Percentiles rank a stretch among this genome's conserved stretches.
Conservation (phyloP, 2,329 filamentous ascomycete genomes). For the Talaromyces sp. region DNA sequence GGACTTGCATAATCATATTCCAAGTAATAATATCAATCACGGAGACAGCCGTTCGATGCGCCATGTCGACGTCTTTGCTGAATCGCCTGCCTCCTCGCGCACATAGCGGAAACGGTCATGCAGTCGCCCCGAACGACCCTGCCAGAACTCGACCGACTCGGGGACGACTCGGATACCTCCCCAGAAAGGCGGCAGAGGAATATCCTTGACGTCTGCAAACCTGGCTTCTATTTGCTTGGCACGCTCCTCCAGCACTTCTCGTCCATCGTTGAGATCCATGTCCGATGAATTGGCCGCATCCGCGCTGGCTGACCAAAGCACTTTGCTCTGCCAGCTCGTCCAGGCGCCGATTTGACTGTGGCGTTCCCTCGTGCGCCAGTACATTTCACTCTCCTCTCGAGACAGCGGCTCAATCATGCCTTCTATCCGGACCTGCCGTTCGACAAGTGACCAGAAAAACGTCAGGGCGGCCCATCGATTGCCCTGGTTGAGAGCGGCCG, state of each 20-base stretch:
- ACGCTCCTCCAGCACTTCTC: constrained; percentile 67
- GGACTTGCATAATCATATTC: background rate
- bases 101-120: constrained; percentile 92
- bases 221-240: constrained; percentile 69
- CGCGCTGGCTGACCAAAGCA: constrained; percentile 48
- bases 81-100: constrained; percentile 44
- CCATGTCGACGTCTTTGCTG: constrained; percentile 39
- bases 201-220: constrained; percentile 70
- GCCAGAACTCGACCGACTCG: constrained; percentile 89
- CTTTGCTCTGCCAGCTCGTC: constrained; percentile 83
- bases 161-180: constrained; percentile 82
- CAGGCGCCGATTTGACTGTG: constrained; percentile 85
- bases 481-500: constrained; percentile 18
- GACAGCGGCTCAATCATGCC: constrained; percentile 63
- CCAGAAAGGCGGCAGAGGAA: constrained; percentile 92
- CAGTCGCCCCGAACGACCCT: constrained; percentile 80
- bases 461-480: constrained; percentile 79
- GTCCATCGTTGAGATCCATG: constrained; percentile 55
- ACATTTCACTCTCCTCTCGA: constrained; percentile 63
- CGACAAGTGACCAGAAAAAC: constrained; percentile 83
- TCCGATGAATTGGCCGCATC: constrained; percentile 19
- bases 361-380: constrained; percentile 62
- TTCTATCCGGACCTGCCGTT: constrained; percentile 88
- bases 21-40: constrained; percentile 12
- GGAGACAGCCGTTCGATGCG: constrained; percentile 35